Evolutionary conservation across 2,329 filamentous ascomycete genomes (phyloP), one percentile per base, ranked within the genome.

Genomic region (Aspergillus amoenus): DNA sequence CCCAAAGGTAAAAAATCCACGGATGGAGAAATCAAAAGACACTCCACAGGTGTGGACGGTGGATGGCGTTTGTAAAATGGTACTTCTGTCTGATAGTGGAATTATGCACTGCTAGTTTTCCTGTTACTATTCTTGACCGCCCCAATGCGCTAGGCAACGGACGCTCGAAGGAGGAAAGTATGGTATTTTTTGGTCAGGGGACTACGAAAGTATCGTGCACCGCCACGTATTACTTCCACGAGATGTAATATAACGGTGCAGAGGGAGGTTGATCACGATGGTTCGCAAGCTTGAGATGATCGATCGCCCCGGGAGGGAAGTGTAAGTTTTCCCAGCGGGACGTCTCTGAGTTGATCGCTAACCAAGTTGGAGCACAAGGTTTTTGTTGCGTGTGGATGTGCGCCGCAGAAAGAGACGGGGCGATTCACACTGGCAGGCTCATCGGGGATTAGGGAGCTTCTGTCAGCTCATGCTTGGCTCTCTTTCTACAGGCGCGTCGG

Each of bases 21-120:
- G 27, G 27, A 30, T 30, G 9, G 27, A 41, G 27, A 39, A 46
- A 32, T n/a, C 17, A 22, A n/a, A 27, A 30, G 27, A 30, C 8
- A 11, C 27, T 30, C 13, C 4, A 44, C 18, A 34, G 44, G 24
- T 55, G 44, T 46, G 37, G 15, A 24, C 24, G 30, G 32, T 34
- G 13, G 55, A 43, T 57, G 55, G 48, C 48, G 48, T 48, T 57
- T 47, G 34, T 43, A 52, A 56, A n/a, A 40, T 21, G 21, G 41
- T 52, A 44, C 30, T 45, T 44, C 41, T 45, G 41, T 52, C 41
- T 37, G 34, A 42, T 52, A 43, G 21, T 32, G 32, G 42, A 34
- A 24, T 41, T 32, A 46, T 46, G 24, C 42, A 30, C n/a, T 32
- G 34, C 32, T 42, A 45, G 22, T 32, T 9, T 13, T n/a, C 30